A percentile compares a stretch with the other conserved stretches of the same genome.
phyloP scores from a whole-genome alignment of 140 eudicot species.

The Cichorium intybus region DNA sequence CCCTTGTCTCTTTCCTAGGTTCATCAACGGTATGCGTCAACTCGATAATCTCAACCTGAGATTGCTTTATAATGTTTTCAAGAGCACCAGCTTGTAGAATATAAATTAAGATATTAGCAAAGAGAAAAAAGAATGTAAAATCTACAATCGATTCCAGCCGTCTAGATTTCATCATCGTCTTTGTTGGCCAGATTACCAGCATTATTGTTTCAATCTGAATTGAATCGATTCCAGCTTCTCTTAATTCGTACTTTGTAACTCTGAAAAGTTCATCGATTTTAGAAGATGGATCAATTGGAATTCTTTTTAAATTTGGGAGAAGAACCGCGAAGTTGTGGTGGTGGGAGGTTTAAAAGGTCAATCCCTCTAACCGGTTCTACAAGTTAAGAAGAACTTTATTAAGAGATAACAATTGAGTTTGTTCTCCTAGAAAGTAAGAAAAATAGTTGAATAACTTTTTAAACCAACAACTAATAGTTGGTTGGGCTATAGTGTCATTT shows the following conservation, averaged over 20 bases:
- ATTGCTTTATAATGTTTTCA: slow-evolving; percentile 88
- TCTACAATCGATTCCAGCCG: no score
- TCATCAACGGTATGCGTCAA: slow-evolving; percentile 72
- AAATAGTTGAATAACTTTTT: no score
- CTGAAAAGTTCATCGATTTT: slow-evolving; percentile 76
- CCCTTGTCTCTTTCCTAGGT: slow-evolving; percentile 67
- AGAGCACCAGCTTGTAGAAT: slow-evolving; percentile 78
- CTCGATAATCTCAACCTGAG: slow-evolving; percentile 88
- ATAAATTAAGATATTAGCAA: slow-evolving; percentile 13
- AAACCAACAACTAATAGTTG: no score
- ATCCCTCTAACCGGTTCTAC: no score
- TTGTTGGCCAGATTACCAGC: slow-evolving; percentile 34
- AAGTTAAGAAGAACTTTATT: no score
- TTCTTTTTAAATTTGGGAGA: no score
- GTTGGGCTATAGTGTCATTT: no score
- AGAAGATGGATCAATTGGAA: slow-evolving; percentile 58
- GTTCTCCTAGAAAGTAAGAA: no score
- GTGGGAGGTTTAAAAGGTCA: no score
- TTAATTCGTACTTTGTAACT: slow-evolving; percentile 76
- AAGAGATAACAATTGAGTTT: no score
- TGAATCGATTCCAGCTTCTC: slow-evolving; percentile 65
- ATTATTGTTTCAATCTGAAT: slow-evolving; percentile 21
- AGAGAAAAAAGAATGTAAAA: background rate
- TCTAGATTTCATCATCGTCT: slow-evolving; percentile 77
- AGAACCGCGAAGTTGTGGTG: no score